A percentile compares a stretch with the other conserved stretches of the same genome.
phyloP scores from a whole-genome alignment of 2,329 filamentous ascomycete genomes.

The Myotisia sp. region DNA sequence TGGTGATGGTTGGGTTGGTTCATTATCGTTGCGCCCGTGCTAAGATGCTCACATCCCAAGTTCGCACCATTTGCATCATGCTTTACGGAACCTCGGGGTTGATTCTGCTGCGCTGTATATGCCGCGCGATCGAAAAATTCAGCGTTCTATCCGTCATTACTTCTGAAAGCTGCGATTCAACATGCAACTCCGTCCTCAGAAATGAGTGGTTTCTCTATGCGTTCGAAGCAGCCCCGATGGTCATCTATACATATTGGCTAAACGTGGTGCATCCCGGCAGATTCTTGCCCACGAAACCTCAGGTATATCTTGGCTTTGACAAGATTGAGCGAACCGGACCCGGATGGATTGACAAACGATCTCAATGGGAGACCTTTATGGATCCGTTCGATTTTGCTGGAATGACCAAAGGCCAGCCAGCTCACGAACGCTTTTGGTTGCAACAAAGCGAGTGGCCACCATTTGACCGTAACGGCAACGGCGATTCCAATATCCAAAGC shows the following conservation, averaged over 20 bases:
- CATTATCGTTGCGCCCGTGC: slow-evolving; percentile 18
- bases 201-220: slow-evolving; percentile 27
- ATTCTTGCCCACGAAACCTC: slow-evolving; percentile 18
- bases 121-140: slow-evolving; percentile 24
- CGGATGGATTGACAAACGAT: slow-evolving; percentile 20
- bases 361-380: slow-evolving; percentile 17
- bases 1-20: slow-evolving; percentile 17
- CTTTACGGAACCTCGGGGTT: slow-evolving; percentile 25
- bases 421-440: slow-evolving; percentile 21
- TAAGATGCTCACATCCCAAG: slow-evolving; percentile 17
- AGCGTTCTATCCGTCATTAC: slow-evolving; percentile 13
- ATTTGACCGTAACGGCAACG: too few relatives aligned
- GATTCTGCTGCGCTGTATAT: slow-evolving; percentile 23
- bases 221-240: slow-evolving; percentile 25
- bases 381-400: slow-evolving; percentile 20
- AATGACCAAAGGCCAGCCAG: slow-evolving; percentile 14
- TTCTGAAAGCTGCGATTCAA: slow-evolving; percentile 11
- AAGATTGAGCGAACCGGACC: slow-evolving; percentile 21
- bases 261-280: slow-evolving; percentile 26
- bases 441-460: slow-evolving; percentile 18
- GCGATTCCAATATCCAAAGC: too few relatives aligned
- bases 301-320: slow-evolving; percentile 19
- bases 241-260: slow-evolving; percentile 23
- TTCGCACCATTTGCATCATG: slow-evolving; percentile 20
- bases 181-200: slow-evolving; percentile 17